Evolutionary conservation across 73 alveolate genomes (phyloP).

Genomic region (Uronychia binucleata): DNA sequence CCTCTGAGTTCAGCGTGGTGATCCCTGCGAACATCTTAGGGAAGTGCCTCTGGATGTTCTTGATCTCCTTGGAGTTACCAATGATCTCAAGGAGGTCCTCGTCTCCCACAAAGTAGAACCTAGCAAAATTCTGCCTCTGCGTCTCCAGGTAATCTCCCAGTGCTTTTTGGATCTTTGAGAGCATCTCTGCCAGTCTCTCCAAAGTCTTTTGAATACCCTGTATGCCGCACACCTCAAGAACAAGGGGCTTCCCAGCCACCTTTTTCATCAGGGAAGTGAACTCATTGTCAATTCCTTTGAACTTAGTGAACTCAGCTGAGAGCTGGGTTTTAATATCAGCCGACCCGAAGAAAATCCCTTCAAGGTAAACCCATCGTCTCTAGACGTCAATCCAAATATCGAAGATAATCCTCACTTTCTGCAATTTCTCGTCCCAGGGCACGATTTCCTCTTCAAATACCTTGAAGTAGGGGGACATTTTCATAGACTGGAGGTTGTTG

Average conservation of each 20-base stretch:
- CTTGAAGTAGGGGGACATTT: constrained; percentile 98
- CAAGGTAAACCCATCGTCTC: constrained; percentile 99
- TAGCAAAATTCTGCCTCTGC: constrained; percentile 98
- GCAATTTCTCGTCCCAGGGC: constrained; percentile 98
- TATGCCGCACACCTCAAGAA: constrained; percentile 91
- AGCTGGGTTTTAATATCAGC: constrained; percentile 99
- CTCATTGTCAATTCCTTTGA: constrained; percentile 97
- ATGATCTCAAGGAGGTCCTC: constrained; percentile 98
- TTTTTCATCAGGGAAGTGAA: constrained; percentile 98
- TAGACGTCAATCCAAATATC: constrained; percentile 99
- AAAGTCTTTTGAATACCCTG: constrained; percentile 95
- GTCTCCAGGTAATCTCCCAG: constrained; percentile 99
- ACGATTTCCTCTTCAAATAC: constrained; percentile 96
- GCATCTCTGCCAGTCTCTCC: constrained; percentile 97
- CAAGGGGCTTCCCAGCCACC: constrained; percentile 96
- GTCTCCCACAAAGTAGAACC: constrained; percentile 99
- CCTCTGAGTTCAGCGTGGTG: constrained; percentile 77
- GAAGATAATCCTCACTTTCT: constrained; percentile 94
- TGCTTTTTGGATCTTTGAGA: constrained; percentile 83
- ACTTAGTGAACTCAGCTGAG: constrained; percentile 96
- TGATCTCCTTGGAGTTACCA: constrained; percentile 98
- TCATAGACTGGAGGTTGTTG: constrained; percentile 96
- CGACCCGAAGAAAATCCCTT: constrained; percentile 99
- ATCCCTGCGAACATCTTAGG: constrained; percentile 99
- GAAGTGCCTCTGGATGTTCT: constrained; percentile 98